Evolutionary conservation across 768 basidiomycete species (phyloP).

Genomic region (Sporobolomyces pararoseus): DNA sequence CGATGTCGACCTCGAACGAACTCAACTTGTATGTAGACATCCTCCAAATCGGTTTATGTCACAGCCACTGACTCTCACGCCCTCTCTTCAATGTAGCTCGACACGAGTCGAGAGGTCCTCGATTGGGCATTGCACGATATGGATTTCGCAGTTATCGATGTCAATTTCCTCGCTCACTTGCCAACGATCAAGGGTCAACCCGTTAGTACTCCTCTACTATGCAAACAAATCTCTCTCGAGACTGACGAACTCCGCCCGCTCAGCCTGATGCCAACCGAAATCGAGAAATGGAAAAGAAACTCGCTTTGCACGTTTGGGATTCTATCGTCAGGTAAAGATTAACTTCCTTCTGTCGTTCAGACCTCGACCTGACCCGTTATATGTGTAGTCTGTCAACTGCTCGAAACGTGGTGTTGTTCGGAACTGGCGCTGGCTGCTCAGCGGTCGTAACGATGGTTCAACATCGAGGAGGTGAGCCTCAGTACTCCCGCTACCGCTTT

Average conservation of each 20-base stretch:
- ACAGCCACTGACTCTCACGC: background rate
- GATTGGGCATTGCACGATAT: slow-evolving; percentile 63
- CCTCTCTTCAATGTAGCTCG: slow-evolving; percentile 60
- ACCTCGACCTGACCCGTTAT: background rate
- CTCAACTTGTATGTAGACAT: slow-evolving; percentile 69
- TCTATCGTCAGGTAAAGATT: slow-evolving; percentile 81
- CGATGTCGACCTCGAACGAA: slow-evolving; percentile 72
- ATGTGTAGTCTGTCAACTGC: slow-evolving; percentile 49
- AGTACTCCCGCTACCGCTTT: background rate
- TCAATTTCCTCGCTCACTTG: slow-evolving; percentile 63
- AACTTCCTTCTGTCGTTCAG: slow-evolving; percentile 7
- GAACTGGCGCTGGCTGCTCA: slow-evolving; percentile 79
- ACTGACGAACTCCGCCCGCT: background rate
- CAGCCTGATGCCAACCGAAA: slow-evolving; percentile 41
- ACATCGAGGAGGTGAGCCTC: slow-evolving; percentile 57
- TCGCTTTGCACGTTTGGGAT: slow-evolving; percentile 88
- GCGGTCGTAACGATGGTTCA: slow-evolving; percentile 71
- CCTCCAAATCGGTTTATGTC: background rate
- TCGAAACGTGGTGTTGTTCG: slow-evolving; percentile 71
- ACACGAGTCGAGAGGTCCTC: slow-evolving; percentile 74
- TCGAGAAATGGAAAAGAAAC: slow-evolving; percentile 51
- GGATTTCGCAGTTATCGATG: slow-evolving; percentile 73
- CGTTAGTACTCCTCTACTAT: slow-evolving; percentile 25
- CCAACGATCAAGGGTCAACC: slow-evolving; percentile 39
- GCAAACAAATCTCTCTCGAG: background rate